phyloP scores from a whole-genome alignment of 2,329 filamentous ascomycete genomes.

The Grosmannia serpens region DNA sequence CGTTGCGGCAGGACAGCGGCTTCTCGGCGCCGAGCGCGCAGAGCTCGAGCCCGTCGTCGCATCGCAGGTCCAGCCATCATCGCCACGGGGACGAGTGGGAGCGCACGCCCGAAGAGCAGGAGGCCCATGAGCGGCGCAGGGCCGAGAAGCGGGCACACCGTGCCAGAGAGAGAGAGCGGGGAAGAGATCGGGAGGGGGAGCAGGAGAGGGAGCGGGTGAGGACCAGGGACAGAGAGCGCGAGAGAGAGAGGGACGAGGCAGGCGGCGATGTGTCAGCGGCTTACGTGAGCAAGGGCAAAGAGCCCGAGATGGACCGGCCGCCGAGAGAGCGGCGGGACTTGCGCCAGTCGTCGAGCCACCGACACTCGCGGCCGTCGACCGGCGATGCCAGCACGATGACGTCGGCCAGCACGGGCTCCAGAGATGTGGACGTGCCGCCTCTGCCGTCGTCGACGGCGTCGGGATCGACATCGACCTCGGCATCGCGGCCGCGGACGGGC shows the following conservation, averaged over 20 bases:
- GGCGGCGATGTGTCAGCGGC: background rate
- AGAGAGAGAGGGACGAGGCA: background rate
- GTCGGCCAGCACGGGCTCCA: background rate
- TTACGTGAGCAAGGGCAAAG: background rate
- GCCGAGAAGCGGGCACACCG: slow-evolving; percentile 29
- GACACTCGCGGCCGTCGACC: slow-evolving; percentile 10
- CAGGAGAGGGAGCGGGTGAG: slow-evolving; percentile 18
- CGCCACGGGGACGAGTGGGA: background rate
- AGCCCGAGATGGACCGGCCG: background rate
- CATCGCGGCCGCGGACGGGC: slow-evolving; percentile 3
- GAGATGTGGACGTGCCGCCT: background rate
- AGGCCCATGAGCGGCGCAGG: slow-evolving; percentile 34
- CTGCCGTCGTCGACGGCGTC: background rate
- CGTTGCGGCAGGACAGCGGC: slow-evolving; percentile 34
- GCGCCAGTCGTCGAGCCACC: background rate
- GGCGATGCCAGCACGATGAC: background rate
- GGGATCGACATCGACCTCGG: background rate
- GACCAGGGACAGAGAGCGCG: slow-evolving; percentile 15
- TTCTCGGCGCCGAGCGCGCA: slow-evolving; percentile 17
- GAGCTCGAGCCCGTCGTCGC: slow-evolving; percentile 11
- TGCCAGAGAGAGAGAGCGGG: slow-evolving; percentile 3
- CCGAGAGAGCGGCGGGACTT: background rate
- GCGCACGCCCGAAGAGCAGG: slow-evolving; percentile 4
- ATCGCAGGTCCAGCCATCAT: slow-evolving; percentile 4
- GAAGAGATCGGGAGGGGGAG: background rate